These are phyloP conservation scores for Talaromyces amestolkiae DNA, from an alignment of 2,329 filamentous ascomycete genomes.

Conservation along the genomic window DNA sequence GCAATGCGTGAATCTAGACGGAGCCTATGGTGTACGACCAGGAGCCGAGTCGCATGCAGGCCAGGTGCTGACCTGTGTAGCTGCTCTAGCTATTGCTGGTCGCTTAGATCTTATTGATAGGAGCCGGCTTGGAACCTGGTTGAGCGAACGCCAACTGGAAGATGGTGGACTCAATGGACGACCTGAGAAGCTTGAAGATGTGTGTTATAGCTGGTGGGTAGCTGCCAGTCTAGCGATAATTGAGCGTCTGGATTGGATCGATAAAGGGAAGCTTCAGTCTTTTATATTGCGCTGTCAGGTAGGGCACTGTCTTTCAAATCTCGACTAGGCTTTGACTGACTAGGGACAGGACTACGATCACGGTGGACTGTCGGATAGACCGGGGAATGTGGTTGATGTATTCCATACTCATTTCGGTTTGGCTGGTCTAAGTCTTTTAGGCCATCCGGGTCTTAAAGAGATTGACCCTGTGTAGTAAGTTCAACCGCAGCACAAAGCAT, in stretches of 20 bases:
- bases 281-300: slow-evolving; percentile 88
- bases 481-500: background rate
- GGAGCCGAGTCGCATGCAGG: slow-evolving; percentile 93
- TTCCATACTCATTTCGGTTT: slow-evolving; percentile 92
- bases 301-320: slow-evolving; percentile 20
- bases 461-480: slow-evolving; percentile 84
- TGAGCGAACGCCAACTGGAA: slow-evolving; percentile 86
- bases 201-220: slow-evolving; percentile 99
- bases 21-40: slow-evolving; percentile 84
- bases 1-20: slow-evolving; percentile 88
- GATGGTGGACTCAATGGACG: slow-evolving; percentile 89
- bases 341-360: slow-evolving; percentile 64
- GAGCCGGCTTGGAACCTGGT: slow-evolving; percentile 81
- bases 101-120: slow-evolving; percentile 77
- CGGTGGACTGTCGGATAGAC: slow-evolving; percentile 85
- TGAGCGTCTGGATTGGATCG: slow-evolving; percentile 85
- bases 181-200: slow-evolving; percentile 92
- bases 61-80: slow-evolving; percentile 93
- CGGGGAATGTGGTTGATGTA: slow-evolving; percentile 93
- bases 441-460: slow-evolving; percentile 70
- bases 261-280: slow-evolving; percentile 69
- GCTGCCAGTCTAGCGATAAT: slow-evolving; percentile 89
- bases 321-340: slow-evolving; percentile 18
- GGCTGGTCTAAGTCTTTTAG: slow-evolving; percentile 80
- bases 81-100: slow-evolving; percentile 77